Evolutionary conservation across 2,329 filamentous ascomycete genomes (phyloP).

Genomic region (Clarireedia hainanense): DNA sequence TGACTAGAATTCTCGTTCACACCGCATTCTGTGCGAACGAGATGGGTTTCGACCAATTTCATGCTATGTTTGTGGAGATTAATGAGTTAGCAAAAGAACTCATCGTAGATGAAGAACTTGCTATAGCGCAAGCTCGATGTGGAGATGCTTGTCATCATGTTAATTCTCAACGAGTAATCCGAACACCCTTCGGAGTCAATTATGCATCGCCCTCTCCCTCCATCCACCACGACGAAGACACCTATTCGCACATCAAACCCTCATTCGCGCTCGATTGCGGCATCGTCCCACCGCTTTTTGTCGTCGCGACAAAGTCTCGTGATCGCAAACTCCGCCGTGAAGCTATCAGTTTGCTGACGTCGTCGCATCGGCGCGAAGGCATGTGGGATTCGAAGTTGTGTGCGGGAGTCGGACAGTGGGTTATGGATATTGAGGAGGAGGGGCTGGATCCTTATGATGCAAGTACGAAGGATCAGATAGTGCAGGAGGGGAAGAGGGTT

Average conservation of each 20-base stretch:
- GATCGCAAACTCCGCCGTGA: conserved; percentile 21
- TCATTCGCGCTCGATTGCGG: conserved; percentile 32
- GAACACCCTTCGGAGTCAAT: conserved; percentile 4
- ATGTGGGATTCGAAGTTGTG: conserved; percentile 28
- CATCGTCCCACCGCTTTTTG: conserved; percentile 26
- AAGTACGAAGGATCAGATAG: conserved; percentile 37
- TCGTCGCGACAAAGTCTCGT: conserved; percentile 26
- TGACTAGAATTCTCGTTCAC: conserved; percentile 47
- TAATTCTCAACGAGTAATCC: conserved; percentile 15
- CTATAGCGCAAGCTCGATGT: conserved; percentile 18
- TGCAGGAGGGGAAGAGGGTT: conserved; percentile 21
- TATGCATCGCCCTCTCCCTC: not conserved
- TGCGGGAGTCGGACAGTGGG: conserved; percentile 19
- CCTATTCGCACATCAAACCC: conserved; percentile 30
- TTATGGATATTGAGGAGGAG: conserved; percentile 32
- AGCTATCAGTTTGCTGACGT: conserved; percentile 21
- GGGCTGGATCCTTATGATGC: conserved; percentile 36
- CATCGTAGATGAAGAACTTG: conserved; percentile 33
- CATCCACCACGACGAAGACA: not conserved
- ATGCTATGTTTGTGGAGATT: conserved; percentile 44
- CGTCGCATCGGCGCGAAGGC: conserved; percentile 24
- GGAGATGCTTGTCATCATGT: conserved; percentile 11
- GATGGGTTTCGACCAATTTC: conserved; percentile 48
- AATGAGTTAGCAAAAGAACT: conserved; percentile 51
- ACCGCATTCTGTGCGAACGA: conserved; percentile 55